Base-by-base conservation (phyloP, 805 yeast genomes). In the Priceomyces carsonii region DNA sequence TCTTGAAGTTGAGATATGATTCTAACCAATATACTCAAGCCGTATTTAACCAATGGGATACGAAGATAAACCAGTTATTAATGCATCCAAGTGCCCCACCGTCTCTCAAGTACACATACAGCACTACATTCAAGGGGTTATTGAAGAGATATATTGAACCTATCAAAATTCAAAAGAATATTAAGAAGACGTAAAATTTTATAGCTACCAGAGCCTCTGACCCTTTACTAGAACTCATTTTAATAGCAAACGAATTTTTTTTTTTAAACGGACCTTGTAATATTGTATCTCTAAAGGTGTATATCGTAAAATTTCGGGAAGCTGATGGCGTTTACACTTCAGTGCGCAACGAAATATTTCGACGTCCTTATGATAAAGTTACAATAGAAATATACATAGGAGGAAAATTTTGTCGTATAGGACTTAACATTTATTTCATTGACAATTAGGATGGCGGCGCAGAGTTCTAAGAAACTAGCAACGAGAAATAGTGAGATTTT, bases 381-480 rank as follows among this genome's bases (percentile, higher is more conserved):
- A n/a, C n/a, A n/a, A 36, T 24, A 9, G 21, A 25, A 13, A 37
- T 44, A 10, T 37, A 43, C 5, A 36, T 37, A n/a, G 45, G n/a
- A n/a, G n/a, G n/a, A n/a, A n/a, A n/a, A n/a, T n/a, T n/a, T n/a
- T n/a, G n/a, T n/a, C n/a, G n/a, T n/a, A n/a, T n/a, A n/a, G n/a
- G n/a, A n/a, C n/a, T n/a, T n/a, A n/a, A n/a, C n/a, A n/a, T n/a
- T n/a, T n/a, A n/a, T n/a, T n/a, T n/a, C 26, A 15, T 23, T 5
- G 8, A 23, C 6, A 6, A 26, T 8, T 4, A n/a, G 27, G 22
- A 79, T 79, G 84, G 83, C 82, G 4, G 77, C 82, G 3, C 73
- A 69, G 42, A 71, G 82, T 31, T 57, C 67, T 10, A 79, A 78
- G 59, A 79, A 76, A 43, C 71, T 67, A 26, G 83, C 79, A 1